Conservation (phyloP, 352 stramenopile genomes). For the Phytophthora syringae region DNA sequence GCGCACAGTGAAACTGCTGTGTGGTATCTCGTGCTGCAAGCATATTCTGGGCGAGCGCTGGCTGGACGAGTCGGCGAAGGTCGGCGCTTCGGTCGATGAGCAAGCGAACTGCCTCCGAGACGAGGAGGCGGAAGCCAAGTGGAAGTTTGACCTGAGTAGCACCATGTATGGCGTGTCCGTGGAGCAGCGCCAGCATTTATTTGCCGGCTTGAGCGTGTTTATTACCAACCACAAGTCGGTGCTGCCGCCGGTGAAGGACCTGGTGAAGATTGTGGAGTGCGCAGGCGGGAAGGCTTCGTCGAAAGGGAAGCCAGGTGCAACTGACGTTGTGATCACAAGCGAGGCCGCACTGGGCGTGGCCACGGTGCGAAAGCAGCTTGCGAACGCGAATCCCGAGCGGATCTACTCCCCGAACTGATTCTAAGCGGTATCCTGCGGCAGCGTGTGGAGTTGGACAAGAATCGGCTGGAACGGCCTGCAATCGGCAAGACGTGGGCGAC, state of each 20-base stretch:
- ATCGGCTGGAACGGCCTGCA: slow-evolving; percentile 31
- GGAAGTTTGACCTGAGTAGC: slow-evolving; percentile 49
- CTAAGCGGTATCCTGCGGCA: slow-evolving; percentile 55
- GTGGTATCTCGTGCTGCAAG: slow-evolving; percentile 56
- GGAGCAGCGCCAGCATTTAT: slow-evolving; percentile 38
- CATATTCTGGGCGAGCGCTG: slow-evolving; percentile 60
- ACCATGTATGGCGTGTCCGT: slow-evolving; percentile 50
- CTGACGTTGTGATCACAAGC: slow-evolving; percentile 55
- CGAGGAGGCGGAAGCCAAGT: slow-evolving; percentile 51
- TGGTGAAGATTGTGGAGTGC: slow-evolving; percentile 62
- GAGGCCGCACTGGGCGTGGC: slow-evolving; percentile 36
- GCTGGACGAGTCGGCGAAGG: slow-evolving; percentile 50
- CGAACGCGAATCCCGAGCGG: slow-evolving; percentile 26
- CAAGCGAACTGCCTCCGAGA: slow-evolving; percentile 49
- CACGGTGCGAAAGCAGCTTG: slow-evolving; percentile 50
- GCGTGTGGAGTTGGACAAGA: slow-evolving; percentile 37
- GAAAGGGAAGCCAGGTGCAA: slow-evolving; percentile 38
- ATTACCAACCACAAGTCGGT: slow-evolving; percentile 67
- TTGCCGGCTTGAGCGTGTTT: slow-evolving; percentile 44
- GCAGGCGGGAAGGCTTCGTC: slow-evolving; percentile 42
- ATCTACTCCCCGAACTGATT: slow-evolving; percentile 61
- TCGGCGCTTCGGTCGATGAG: slow-evolving; percentile 40
- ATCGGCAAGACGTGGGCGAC: slow-evolving; percentile 30
- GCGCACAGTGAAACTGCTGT: slow-evolving; percentile 66
- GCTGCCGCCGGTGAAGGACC: slow-evolving; percentile 48